Percentiles rank a stretch among this genome's conserved stretches.
Conservation (phyloP, 306 rosid genomes). For the Begonia peltatifolia region DNA sequence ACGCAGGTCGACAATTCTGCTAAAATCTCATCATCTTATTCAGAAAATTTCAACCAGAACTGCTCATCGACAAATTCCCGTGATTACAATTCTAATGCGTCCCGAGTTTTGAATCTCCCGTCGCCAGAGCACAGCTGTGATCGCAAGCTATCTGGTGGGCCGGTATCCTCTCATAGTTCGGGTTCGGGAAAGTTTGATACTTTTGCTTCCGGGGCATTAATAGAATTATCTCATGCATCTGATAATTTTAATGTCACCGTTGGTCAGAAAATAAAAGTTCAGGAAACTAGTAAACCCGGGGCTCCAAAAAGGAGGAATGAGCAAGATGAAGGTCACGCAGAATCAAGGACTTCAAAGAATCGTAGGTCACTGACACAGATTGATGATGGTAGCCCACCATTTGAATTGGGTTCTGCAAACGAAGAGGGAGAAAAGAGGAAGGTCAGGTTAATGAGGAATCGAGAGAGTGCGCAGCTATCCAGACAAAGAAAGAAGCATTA, state of each 20-base stretch:
- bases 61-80: constrained; percentile 15
- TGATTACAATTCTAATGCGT: constrained; percentile 9
- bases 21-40: constrained; percentile 9
- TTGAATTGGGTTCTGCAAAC: constrained; percentile 7
- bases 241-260: constrained; percentile 12
- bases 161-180: constrained; percentile 63
- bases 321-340: constrained; percentile 26
- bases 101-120: constrained; percentile 5
- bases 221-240: constrained; percentile 30
- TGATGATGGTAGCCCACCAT: constrained; percentile 13
- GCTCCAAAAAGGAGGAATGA: constrained; percentile 73
- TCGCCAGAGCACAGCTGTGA: constrained; percentile 23
- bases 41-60: constrained; percentile 11
- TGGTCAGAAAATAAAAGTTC: constrained; percentile 38
- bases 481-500: constrained; percentile 97
- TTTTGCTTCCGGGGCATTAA: constrained; percentile 28
- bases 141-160: constrained; percentile 30
- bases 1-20: neutral
- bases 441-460: constrained; percentile 75
- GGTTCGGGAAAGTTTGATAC: constrained; percentile 48
- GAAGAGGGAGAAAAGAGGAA: constrained; percentile 58
- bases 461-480: constrained; percentile 97
- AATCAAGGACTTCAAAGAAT: constrained; percentile 41
- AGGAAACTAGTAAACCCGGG: constrained; percentile 26
- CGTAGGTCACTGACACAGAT: constrained; percentile 24